A percentile compares a stretch with the other conserved stretches of the same genome.
phyloP scores from a whole-genome alignment of 164 flowering plant genomes.

The Vitis riparia region DNA sequence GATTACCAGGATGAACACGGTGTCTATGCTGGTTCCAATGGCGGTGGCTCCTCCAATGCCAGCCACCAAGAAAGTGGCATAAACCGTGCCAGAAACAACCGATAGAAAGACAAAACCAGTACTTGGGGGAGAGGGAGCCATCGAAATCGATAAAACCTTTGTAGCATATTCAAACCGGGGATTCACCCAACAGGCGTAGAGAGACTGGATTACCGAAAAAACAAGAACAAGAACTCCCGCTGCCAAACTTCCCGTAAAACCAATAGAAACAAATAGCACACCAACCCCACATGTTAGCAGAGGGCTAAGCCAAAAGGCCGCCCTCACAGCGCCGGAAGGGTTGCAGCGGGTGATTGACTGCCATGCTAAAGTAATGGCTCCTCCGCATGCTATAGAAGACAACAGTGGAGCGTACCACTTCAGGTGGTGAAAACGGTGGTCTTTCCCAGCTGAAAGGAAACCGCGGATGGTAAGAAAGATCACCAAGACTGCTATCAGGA shows the following conservation, averaged over 20 bases:
- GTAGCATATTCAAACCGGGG: constrained; percentile 34
- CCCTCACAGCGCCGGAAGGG: constrained; percentile 36
- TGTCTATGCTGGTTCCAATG: constrained; percentile 14
- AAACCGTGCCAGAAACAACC: constrained; percentile 15
- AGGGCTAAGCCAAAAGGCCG: constrained; percentile 61
- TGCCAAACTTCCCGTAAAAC: constrained; percentile 29
- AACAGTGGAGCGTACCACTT: constrained; percentile 56
- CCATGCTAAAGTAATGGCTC: constrained; percentile 33
- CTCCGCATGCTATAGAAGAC: constrained; percentile 33
- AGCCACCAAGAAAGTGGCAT: constrained; percentile 31
- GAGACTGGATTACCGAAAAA: constrained; percentile 34
- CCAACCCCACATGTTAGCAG: constrained; percentile 37
- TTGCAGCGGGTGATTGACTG: constrained; percentile 23
- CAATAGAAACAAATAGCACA: constrained; percentile 36
- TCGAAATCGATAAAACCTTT: constrained; percentile 29
- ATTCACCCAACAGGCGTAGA: constrained; percentile 55
- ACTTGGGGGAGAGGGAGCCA: constrained; percentile 4
- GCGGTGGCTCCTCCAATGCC: constrained; percentile 56
- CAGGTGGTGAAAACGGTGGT: constrained; percentile 32
- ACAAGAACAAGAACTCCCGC: constrained; percentile 31
- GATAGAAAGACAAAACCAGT: constrained; percentile 11
- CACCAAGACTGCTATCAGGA: constrained; percentile 25
- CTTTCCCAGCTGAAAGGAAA: constrained; percentile 11
- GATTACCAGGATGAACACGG: constrained; percentile 36
- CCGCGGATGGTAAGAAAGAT: constrained; percentile 37